Percentiles rank a stretch among this genome's conserved stretches.
Conservation (phyloP, 176 grass and related monocot species). For the Stipa capillata region DNA sequence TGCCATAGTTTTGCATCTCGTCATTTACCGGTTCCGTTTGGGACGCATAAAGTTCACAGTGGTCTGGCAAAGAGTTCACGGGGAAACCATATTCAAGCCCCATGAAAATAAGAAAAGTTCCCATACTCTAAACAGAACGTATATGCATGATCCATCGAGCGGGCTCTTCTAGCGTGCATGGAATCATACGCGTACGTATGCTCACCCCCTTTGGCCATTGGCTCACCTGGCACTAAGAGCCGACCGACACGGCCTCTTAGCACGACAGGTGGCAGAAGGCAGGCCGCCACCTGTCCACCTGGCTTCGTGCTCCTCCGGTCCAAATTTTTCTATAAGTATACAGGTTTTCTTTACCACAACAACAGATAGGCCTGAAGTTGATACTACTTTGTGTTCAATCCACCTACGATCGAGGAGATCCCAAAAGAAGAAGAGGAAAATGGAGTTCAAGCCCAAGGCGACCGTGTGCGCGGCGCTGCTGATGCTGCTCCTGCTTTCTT, state of each 20-base stretch:
- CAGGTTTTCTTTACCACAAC: not conserved
- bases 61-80: too few relatives aligned
- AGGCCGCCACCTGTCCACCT: not conserved
- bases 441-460: conserved; percentile 16
- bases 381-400: too few relatives aligned
- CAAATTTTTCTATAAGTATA: not conserved
- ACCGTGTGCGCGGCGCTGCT: conserved; percentile 5
- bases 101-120: too few relatives aligned
- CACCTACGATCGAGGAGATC: not conserved
- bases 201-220: too few relatives aligned
- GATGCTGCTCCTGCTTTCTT: conserved; percentile 21
- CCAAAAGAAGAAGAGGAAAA: not conserved
- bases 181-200: too few relatives aligned
- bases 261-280: not conserved
- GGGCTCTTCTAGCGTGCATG: too few relatives aligned
- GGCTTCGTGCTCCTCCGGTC: not conserved
- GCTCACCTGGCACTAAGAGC: not conserved
- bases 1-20: too few relatives aligned
- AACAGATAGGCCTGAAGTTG: not conserved
- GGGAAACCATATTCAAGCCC: too few relatives aligned
- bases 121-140: too few relatives aligned
- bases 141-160: too few relatives aligned
- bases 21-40: too few relatives aligned
- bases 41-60: too few relatives aligned
- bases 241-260: not conserved